phyloP scores from a whole-genome alignment of 2,329 filamentous ascomycete genomes.

The Ceratocystis albifundus region DNA sequence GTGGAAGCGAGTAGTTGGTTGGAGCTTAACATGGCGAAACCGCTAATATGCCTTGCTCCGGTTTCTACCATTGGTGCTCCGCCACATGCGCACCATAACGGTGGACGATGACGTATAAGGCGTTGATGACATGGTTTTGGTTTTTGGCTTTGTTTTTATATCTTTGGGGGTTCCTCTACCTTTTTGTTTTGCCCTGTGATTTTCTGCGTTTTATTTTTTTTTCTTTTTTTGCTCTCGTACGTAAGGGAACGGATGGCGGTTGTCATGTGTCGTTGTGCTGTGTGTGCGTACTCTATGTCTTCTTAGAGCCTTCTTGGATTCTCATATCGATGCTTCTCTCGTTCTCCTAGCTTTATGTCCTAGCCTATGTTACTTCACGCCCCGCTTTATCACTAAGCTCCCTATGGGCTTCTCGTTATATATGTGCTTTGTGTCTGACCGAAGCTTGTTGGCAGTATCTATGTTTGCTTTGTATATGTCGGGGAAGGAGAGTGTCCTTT shows the following conservation, averaged over 20 bases:
- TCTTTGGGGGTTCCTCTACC: conserved; percentile 1
- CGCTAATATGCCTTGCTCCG: too few species aligned
- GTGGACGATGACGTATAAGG: conserved; percentile 6
- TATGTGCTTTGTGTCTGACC: background rate
- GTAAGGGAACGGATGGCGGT: background rate
- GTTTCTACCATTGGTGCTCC: background rate
- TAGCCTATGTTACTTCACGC: background rate
- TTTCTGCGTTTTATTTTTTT: background rate
- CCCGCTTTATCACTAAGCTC: background rate
- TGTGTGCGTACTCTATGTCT: background rate
- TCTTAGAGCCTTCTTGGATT: background rate
- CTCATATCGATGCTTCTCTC: background rate
- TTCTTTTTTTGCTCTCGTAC: background rate
- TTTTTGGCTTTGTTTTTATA: conserved; percentile 11
- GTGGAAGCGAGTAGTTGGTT: background rate
- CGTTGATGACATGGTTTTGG: conserved; percentile 16
- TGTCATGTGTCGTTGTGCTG: background rate
- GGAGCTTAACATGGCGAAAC: too few species aligned
- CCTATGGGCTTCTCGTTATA: background rate
- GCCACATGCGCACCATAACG: background rate
- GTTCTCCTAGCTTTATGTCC: background rate
- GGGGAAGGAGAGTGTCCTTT: too few species aligned
- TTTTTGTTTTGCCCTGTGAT: conserved; percentile 2
- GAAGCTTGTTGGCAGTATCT: too few species aligned
- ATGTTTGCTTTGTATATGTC: too few species aligned